Conservation (phyloP, 1,284 basidiomycete species). For the Heterobasidion annosum region DNA sequence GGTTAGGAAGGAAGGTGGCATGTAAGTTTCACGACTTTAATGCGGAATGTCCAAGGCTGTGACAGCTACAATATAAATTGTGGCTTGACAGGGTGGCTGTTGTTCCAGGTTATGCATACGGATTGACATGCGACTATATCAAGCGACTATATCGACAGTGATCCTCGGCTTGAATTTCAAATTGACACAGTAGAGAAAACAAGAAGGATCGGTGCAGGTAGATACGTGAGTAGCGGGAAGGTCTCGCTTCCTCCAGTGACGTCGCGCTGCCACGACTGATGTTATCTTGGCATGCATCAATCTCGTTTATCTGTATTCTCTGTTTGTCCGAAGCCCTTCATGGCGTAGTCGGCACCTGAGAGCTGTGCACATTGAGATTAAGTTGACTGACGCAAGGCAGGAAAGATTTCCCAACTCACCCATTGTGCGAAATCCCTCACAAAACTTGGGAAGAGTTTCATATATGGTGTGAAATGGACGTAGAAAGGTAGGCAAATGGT, state of each 20-base stretch:
- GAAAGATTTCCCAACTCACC: conserved; percentile 30
- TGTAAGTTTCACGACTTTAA: no score
- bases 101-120: no score
- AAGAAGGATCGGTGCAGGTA: no score
- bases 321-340: conserved; percentile 7
- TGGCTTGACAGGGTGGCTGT: no score
- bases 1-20: no score
- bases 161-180: no score
- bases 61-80: no score
- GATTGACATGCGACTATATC: no score
- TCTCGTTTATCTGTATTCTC: not conserved
- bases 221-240: no score
- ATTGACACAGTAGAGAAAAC: no score
- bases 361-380: not conserved
- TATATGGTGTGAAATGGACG: conserved; percentile 45
- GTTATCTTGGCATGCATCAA: not conserved
- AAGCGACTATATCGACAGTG: no score
- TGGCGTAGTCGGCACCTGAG: conserved; percentile 10
- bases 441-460: conserved; percentile 61
- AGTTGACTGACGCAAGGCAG: not conserved
- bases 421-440: conserved; percentile 62
- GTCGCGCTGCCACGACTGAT: not conserved
- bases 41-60: no score
- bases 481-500: conserved; percentile 71
- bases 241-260: not conserved